Evolutionary conservation across 306 rosid genomes (phyloP), one percentile per base, ranked within the genome.

Genomic region (Castanea mollissima): DNA sequence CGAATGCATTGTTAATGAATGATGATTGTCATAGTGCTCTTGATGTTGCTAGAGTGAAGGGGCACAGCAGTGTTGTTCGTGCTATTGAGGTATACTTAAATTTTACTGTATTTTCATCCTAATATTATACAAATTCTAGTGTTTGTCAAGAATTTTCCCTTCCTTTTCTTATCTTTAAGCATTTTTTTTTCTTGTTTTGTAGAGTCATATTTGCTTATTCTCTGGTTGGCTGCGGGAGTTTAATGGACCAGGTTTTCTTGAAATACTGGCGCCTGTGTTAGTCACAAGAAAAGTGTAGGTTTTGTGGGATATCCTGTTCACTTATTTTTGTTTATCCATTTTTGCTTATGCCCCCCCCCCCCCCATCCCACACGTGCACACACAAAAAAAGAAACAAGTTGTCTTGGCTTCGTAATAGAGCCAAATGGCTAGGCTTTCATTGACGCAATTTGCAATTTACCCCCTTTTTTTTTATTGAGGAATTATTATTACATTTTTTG

Each of bases 1-100:
- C 97, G 34, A 93, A 91, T 87, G 81, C 97, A 8, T 81, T 96
- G 87, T 15, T 88, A 35, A 55, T 96, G 94, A 96, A 96, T 81
- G 99, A 96, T 89, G 99, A 90, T 81, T 96, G 96, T 87, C 94
- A 93, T 79, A 93, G 87, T 77, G 87, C 99, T 78, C 91, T 93
- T 76, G 97, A 96, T 46, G 90, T 91, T 86, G 97, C 98, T 55
- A 87, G 99, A 90, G 92, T 77, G 23, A 96, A 96, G 85, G 88
- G 96, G 77, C 92, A 96, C 73, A 74, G 35, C 65, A 88, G 82
- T 70, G 98, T 91, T 63, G 99, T 96, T 27, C 97, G 97, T 29
- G 82, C 97, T 14, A 79, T 93, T 52, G 99, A 96, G 98, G 99
- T 91, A 82, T 80, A 69, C 76, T 67, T 20, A 29, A 29, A 76